These are phyloP conservation scores for Trichoderma sp. DNA, from an alignment of 2,329 filamentous ascomycete genomes.

Conservation along the genomic window DNA sequence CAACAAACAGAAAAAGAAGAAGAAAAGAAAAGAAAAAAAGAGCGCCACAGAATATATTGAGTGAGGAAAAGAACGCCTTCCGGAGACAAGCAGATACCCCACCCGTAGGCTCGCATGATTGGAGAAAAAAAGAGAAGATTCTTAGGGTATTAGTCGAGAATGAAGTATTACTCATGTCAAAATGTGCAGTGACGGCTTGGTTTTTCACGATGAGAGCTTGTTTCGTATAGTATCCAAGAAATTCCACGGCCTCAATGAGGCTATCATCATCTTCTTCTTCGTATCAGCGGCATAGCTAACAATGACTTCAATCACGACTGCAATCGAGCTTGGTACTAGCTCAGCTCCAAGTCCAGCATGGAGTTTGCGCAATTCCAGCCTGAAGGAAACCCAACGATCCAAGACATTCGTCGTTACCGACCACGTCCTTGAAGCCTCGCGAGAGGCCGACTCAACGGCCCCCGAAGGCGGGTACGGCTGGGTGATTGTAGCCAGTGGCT, in stretches of 20 bases:
- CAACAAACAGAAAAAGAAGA: not conserved
- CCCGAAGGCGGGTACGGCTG: constrained; percentile 32
- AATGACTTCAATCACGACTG: constrained; percentile 7
- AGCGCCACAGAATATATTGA: too few species aligned
- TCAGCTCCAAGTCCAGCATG: not conserved
- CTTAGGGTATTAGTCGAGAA: not conserved
- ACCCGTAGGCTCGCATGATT: not conserved
- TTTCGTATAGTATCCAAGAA: not conserved
- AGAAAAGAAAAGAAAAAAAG: not conserved
- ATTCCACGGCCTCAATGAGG: not conserved
- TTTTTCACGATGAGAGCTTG: not conserved
- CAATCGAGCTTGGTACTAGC: constrained; percentile 7
- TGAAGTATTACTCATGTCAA: not conserved
- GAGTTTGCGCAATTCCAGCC: not conserved
- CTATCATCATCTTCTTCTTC: not conserved
- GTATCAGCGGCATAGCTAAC: not conserved
- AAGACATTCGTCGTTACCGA: not conserved
- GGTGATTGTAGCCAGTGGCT: constrained; percentile 28
- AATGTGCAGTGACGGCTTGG: not conserved
- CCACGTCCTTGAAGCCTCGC: constrained; percentile 14
- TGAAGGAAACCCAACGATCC: not conserved
- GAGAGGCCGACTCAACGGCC: constrained; percentile 4
- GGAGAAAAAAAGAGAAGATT: not conserved
- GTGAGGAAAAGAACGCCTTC: not conserved
- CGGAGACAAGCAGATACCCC: not conserved